phyloP scores from a whole-genome alignment of 257 asterid species.

The Solanum megistacrolobum region DNA sequence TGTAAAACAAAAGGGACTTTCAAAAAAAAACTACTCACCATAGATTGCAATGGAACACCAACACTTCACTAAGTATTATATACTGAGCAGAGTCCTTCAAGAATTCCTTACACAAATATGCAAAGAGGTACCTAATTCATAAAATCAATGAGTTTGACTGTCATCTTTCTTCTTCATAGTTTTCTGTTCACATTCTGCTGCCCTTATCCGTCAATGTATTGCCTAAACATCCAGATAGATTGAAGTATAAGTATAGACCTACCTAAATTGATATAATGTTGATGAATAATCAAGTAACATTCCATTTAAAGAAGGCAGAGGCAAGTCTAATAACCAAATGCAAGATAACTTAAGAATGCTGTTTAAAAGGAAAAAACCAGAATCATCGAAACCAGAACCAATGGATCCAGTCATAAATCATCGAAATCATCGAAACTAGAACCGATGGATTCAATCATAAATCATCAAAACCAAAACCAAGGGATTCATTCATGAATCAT shows the following conservation, averaged over 20 bases:
- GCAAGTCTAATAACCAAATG: not conserved
- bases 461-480: not conserved
- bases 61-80: not conserved
- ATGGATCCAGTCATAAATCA: not conserved
- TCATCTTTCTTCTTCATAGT: not conserved
- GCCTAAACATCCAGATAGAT: not conserved
- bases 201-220: not conserved
- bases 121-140: not conserved
- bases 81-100: not conserved
- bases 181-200: not conserved
- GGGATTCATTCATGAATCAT: not conserved
- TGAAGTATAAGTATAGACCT: not conserved
- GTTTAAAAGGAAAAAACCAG: not conserved
- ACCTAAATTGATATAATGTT: not conserved
- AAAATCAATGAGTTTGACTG: not conserved
- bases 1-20: not conserved
- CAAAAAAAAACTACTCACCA: not conserved
- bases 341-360: not conserved
- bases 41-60: not conserved
- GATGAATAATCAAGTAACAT: not conserved
- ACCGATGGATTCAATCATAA: not conserved
- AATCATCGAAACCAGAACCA: not conserved
- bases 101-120: not conserved
- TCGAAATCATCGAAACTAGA: not conserved
- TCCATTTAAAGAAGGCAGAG: not conserved